Conservation (phyloP, 352 stramenopile species). For the Globisporangium nunn region DNA sequence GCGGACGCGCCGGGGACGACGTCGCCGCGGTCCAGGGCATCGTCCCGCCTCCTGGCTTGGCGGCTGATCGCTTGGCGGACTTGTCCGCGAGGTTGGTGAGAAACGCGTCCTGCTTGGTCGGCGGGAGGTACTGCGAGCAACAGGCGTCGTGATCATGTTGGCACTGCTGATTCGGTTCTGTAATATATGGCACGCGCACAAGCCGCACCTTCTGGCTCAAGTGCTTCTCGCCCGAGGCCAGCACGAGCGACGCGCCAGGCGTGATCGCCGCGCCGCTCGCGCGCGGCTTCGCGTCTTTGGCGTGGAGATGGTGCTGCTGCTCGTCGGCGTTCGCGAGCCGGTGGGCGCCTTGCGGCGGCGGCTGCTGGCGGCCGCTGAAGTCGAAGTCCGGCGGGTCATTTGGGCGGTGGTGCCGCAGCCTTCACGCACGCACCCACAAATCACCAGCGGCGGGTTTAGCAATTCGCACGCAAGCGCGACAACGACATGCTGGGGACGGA, state of each 20-base stretch:
- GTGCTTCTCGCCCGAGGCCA: conserved; percentile 2
- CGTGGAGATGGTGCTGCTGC: not conserved
- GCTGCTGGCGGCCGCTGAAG: not conserved
- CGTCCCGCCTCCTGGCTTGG: not conserved
- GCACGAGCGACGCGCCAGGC: conserved; percentile 8
- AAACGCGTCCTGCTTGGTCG: not conserved
- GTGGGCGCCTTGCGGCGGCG: not conserved
- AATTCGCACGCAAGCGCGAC: no score
- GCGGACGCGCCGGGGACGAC: not conserved
- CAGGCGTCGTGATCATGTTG: not conserved
- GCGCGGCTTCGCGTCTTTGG: conserved; percentile 8
- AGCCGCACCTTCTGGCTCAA: conserved; percentile 7
- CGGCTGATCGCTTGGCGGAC: not conserved
- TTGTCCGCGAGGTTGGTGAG: not conserved
- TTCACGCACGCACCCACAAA: not conserved
- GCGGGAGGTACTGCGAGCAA: conserved; percentile 1
- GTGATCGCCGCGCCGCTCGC: conserved; percentile 11
- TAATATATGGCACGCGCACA: no score
- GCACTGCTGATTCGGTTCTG: no score
- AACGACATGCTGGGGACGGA: no score
- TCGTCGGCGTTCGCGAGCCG: not conserved
- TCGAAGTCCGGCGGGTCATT: not conserved
- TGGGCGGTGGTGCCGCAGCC: not conserved
- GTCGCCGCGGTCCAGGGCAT: not conserved
- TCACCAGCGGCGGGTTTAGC: not conserved